Conservation (phyloP, 495 filamentous ascomycete species). For the Daldinia caldariorum region DNA sequence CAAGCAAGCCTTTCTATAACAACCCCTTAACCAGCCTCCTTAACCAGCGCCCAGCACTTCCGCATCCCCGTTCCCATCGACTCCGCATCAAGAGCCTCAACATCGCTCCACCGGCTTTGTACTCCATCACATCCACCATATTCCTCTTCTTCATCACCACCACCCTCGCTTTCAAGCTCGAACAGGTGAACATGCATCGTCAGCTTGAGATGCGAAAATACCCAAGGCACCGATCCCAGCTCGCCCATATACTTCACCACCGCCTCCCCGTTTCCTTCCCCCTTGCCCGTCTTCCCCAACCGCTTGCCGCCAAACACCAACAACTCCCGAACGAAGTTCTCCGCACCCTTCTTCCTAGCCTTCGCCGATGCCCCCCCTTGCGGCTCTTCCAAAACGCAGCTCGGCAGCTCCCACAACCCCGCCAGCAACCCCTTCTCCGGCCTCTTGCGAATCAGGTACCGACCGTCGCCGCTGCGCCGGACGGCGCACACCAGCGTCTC, state of each 20-base stretch:
- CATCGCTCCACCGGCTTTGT: slow-evolving; percentile 47
- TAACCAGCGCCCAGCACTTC: slow-evolving; percentile 56
- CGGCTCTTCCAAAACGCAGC: slow-evolving; percentile 43
- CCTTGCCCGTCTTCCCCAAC: not conserved
- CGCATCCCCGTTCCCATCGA: slow-evolving; percentile 62
- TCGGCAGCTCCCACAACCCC: slow-evolving; percentile 60
- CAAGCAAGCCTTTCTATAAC: too few species aligned
- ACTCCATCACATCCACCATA: too few species aligned
- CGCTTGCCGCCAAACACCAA: not conserved
- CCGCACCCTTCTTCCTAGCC: slow-evolving; percentile 40
- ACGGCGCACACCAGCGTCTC: slow-evolving; percentile 58
- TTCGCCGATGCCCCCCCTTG: slow-evolving; percentile 35
- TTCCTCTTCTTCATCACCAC: slow-evolving; percentile 1
- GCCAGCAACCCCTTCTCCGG: slow-evolving; percentile 57
- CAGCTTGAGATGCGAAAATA: slow-evolving; percentile 59
- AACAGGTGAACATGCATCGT: slow-evolving; percentile 60
- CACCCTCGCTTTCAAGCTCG: slow-evolving; percentile 37
- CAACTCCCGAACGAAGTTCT: slow-evolving; percentile 39
- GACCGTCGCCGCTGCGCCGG: slow-evolving; percentile 47
- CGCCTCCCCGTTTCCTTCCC: not conserved
- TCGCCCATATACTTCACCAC: slow-evolving; percentile 44
- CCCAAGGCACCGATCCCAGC: slow-evolving; percentile 56
- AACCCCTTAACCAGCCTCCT: slow-evolving; percentile 27
- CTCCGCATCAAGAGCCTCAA: slow-evolving; percentile 47
- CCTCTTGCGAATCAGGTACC: slow-evolving; percentile 54